These are phyloP conservation scores for Gonium pectorale DNA, from an alignment of 139 green algal species.

Conservation along the genomic window DNA sequence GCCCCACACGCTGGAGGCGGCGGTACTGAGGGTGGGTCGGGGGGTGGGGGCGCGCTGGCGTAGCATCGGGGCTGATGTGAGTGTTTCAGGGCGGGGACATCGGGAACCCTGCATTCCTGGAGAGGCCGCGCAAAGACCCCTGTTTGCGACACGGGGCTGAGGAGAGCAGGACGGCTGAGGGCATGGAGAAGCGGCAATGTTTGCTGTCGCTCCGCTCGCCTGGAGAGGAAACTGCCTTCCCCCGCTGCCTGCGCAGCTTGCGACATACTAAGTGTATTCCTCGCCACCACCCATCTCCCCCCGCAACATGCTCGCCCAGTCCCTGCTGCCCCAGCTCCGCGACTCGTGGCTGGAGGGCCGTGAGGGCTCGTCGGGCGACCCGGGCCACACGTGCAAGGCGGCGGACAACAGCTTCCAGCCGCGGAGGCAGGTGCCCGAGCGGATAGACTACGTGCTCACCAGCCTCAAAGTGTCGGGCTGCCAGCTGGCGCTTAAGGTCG, in stretches of 20 bases:
- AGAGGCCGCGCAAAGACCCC: no score
- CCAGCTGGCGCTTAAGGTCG: constrained; percentile 22
- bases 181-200: no score
- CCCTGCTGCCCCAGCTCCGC: constrained; percentile 50
- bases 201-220: no score
- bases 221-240: no score
- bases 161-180: no score
- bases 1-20: constrained; percentile 58
- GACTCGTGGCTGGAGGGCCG: constrained; percentile 47
- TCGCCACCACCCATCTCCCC: background rate
- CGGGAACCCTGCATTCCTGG: no score
- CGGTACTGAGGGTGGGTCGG: constrained; percentile 45
- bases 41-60: background rate
- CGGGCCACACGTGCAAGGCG: constrained; percentile 59
- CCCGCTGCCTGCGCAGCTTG: no score
- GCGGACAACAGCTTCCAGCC: constrained; percentile 56
- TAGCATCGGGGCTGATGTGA: no score
- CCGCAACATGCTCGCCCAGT: background rate
- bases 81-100: no score
- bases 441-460: constrained; percentile 63
- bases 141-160: no score
- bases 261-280: no score
- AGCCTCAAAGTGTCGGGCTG: background rate
- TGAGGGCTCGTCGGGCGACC: background rate
- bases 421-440: constrained; percentile 45